Conservation (phyloP, 345 rosid species). For the Erodium maritimum region DNA sequence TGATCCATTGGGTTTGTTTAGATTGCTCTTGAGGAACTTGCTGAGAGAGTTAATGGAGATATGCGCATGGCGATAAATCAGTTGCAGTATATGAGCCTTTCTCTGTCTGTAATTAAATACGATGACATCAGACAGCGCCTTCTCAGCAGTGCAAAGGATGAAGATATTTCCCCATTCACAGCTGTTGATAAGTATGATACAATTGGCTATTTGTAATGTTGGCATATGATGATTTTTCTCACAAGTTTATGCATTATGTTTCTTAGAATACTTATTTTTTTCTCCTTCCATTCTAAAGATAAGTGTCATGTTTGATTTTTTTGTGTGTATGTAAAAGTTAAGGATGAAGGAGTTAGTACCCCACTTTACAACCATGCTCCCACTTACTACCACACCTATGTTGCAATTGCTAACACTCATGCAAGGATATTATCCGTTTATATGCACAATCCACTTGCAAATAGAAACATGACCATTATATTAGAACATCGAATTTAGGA, state of each 20-base stretch:
- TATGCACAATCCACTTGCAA: no score
- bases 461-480: no score
- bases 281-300: no score
- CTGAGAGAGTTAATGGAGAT: constrained; percentile 93
- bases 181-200: constrained; percentile 87
- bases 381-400: no score
- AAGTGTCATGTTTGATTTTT: no score
- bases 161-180: constrained; percentile 95
- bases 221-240: background rate
- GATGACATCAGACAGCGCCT: constrained; percentile 87
- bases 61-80: constrained; percentile 92
- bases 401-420: no score
- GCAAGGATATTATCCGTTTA: no score
- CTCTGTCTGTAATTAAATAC: constrained; percentile 68
- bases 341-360: no score
- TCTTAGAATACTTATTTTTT: no score
- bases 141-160: constrained; percentile 81
- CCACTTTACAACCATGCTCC: no score
- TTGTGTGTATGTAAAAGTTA: no score
- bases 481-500: no score
- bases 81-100: constrained; percentile 90
- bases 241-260: background rate
- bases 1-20: constrained; percentile 12
- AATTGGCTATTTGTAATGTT: background rate
- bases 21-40: constrained; percentile 94